These are phyloP conservation scores for Aurinia saxatilis DNA, from an alignment of 345 rosid species.

Conservation along the genomic window DNA sequence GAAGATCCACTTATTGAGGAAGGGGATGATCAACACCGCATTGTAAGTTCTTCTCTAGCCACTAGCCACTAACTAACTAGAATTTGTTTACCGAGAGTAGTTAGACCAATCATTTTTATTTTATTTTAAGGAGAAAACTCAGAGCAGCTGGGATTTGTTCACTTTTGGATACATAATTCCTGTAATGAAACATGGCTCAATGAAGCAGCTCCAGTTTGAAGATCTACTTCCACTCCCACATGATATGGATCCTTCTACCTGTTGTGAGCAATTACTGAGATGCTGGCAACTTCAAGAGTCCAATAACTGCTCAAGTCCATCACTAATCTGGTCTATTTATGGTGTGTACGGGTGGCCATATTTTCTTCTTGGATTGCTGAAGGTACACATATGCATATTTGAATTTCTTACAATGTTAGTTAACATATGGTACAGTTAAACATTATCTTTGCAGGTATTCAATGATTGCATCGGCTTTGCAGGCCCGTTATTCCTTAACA, in stretches of 20 bases:
- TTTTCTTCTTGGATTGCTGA: constrained; percentile 63
- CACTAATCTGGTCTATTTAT: constrained; percentile 66
- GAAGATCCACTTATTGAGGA: constrained; percentile 60
- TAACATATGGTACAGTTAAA: neutral
- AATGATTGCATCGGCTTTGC: constrained; percentile 79
- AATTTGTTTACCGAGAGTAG: constrained; percentile 1
- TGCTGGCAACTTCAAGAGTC: constrained; percentile 58
- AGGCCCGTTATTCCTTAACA: constrained; percentile 81
- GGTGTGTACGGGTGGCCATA: constrained; percentile 82
- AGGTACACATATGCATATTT: constrained; percentile 39
- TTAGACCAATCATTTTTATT: neutral
- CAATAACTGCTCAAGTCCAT: constrained; percentile 31
- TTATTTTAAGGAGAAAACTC: constrained; percentile 35
- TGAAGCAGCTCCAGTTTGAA: constrained; percentile 76
- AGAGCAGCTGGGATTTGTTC: constrained; percentile 51
- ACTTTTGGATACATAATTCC: constrained; percentile 55
- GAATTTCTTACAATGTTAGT: neutral
- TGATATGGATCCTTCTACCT: constrained; percentile 69
- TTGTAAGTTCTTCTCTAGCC: constrained; percentile 24
- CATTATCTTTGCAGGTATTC: constrained; percentile 42
- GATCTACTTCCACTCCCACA: constrained; percentile 65
- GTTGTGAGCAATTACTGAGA: constrained; percentile 47
- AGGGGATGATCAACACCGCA: constrained; percentile 22
- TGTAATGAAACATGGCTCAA: constrained; percentile 55
- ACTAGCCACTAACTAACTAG: neutral